Percentiles rank a stretch among this genome's conserved stretches.
Evolutionary conservation across 1,284 basidiomycete genomes (phyloP).

Genomic region (Veloboletus limbatus): DNA sequence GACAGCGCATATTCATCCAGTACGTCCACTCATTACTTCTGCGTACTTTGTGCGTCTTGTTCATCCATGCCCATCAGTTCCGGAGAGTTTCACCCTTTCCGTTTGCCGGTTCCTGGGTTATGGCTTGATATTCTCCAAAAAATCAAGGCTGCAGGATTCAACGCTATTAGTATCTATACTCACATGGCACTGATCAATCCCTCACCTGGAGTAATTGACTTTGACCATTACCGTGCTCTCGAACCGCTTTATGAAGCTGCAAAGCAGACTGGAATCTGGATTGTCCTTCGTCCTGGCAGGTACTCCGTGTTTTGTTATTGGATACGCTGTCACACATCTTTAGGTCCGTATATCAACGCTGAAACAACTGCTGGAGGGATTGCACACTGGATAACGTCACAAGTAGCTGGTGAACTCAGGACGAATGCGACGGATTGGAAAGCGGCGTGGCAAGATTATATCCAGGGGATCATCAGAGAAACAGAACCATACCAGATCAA

Average conservation of each 20-base stretch:
- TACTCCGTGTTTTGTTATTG: neutral
- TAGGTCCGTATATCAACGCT: constrained; percentile 68
- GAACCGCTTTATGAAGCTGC: constrained; percentile 65
- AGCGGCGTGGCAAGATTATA: constrained; percentile 69
- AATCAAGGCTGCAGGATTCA: constrained; percentile 78
- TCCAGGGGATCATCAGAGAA: constrained; percentile 61
- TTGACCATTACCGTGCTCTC: constrained; percentile 67
- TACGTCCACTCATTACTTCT: constrained; percentile 13
- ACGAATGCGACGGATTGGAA: constrained; percentile 65
- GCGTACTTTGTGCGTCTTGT: neutral
- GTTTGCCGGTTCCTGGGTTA: constrained; percentile 73
- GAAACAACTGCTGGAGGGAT: constrained; percentile 81
- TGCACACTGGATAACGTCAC: constrained; percentile 72
- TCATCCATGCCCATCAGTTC: constrained; percentile 34
- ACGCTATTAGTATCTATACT: constrained; percentile 69
- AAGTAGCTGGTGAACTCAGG: constrained; percentile 63
- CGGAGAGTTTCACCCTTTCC: constrained; percentile 83
- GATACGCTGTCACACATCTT: constrained; percentile 18
- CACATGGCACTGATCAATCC: constrained; percentile 78
- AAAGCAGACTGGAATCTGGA: constrained; percentile 58
- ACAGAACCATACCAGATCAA: constrained; percentile 67
- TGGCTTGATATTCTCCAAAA: constrained; percentile 85
- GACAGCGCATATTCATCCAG: constrained; percentile 35
- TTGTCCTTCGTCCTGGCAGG: constrained; percentile 62
- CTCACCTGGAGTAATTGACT: constrained; percentile 69